Evolutionary conservation across 192 early-diverging fungal species (phyloP).

Genomic region (Podila minutissima): DNA sequence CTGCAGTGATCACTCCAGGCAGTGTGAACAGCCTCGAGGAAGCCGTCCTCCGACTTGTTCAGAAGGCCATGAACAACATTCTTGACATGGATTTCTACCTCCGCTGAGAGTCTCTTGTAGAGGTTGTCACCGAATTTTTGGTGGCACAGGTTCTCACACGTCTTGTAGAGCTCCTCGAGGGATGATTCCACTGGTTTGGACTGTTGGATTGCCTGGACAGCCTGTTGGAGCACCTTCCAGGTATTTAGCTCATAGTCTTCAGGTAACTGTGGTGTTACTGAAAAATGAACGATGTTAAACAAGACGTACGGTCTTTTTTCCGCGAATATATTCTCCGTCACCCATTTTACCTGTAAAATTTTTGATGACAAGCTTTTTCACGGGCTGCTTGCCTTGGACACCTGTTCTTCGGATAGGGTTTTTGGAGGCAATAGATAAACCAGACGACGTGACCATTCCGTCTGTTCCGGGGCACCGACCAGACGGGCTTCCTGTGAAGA

Average conservation of each 20-base stretch:
- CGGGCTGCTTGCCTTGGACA: constrained; percentile 51
- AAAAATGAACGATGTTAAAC: background rate
- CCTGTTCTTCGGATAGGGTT: constrained; percentile 35
- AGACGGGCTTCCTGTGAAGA: constrained; percentile 10
- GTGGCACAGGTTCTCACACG: constrained; percentile 82
- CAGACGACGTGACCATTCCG: background rate
- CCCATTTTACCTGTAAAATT: constrained; percentile 64
- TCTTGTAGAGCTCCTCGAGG: constrained; percentile 87
- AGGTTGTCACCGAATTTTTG: constrained; percentile 74
- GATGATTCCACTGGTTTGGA: constrained; percentile 70
- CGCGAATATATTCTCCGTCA: background rate
- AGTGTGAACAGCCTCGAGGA: constrained; percentile 56
- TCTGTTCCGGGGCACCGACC: constrained; percentile 21
- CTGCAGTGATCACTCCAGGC: constrained; percentile 75
- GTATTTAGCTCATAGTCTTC: constrained; percentile 72
- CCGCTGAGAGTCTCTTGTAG: constrained; percentile 67
- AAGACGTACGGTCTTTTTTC: background rate
- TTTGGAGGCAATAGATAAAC: constrained; percentile 1
- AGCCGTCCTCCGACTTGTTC: constrained; percentile 34
- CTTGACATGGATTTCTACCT: constrained; percentile 65
- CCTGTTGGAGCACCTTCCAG: constrained; percentile 69
- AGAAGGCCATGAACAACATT: constrained; percentile 55
- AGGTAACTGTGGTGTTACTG: constrained; percentile 69
- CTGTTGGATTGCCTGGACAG: constrained; percentile 79
- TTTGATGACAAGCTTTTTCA: constrained; percentile 71